phyloP scores from a whole-genome alignment of 345 rosid species.

The Heritiera littoralis region DNA sequence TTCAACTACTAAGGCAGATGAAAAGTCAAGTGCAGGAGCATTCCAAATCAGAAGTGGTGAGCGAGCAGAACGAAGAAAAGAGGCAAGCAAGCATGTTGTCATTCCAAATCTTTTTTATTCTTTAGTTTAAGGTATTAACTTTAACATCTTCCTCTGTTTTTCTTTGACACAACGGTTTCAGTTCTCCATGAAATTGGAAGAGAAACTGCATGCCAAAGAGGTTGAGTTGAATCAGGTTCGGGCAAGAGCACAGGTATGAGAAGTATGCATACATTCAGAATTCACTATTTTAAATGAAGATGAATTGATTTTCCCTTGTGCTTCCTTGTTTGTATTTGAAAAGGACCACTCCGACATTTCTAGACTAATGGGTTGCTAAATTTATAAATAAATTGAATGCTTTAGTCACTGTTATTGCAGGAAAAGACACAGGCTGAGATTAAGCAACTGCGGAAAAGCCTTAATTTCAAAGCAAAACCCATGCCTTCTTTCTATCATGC shows the following conservation, averaged over 20 bases:
- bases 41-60: slow-evolving; percentile 67
- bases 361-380: slow-evolving; percentile 1
- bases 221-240: slow-evolving; percentile 63
- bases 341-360: neutral
- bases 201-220: slow-evolving; percentile 74
- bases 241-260: slow-evolving; percentile 68
- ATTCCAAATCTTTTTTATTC: neutral
- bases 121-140: neutral
- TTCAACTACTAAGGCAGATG: slow-evolving; percentile 48
- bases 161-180: slow-evolving; percentile 29
- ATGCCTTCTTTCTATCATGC: slow-evolving; percentile 84
- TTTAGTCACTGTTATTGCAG: slow-evolving; percentile 39
- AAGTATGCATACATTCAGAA: neutral
- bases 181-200: slow-evolving; percentile 73
- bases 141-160: slow-evolving; percentile 4
- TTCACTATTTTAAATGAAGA: neutral
- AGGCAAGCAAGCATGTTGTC: slow-evolving; percentile 45
- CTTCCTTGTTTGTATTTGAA: slow-evolving; percentile 3
- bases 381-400: slow-evolving; percentile 3
- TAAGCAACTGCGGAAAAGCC: slow-evolving; percentile 64
- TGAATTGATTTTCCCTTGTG: neutral
- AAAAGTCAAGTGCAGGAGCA: slow-evolving; percentile 36
- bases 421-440: slow-evolving; percentile 66
- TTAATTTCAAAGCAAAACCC: slow-evolving; percentile 83
- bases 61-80: slow-evolving; percentile 82